phyloP scores from a whole-genome alignment of 208 protist genomes.

The Giardia muris region DNA sequence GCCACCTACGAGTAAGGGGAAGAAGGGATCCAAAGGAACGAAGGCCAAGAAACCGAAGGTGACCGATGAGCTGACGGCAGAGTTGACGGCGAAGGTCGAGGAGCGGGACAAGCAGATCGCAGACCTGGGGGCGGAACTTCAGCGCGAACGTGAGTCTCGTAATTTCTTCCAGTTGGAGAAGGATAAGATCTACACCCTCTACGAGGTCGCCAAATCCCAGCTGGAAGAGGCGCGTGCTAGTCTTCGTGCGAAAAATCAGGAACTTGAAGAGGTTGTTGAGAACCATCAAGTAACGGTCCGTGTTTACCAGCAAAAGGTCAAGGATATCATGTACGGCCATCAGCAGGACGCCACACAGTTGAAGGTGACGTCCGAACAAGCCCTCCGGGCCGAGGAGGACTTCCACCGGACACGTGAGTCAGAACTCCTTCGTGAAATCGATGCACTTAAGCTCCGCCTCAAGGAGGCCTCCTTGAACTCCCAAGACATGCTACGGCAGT shows the following conservation, averaged over 20 bases:
- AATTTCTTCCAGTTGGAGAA: slow-evolving; percentile 83
- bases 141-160: slow-evolving; percentile 64
- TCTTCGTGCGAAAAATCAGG: slow-evolving; percentile 63
- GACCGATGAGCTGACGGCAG: neutral
- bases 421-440: slow-evolving; percentile 62
- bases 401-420: slow-evolving; percentile 61
- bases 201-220: slow-evolving; percentile 69
- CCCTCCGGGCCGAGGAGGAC: slow-evolving; percentile 62
- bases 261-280: slow-evolving; percentile 74
- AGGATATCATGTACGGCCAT: slow-evolving; percentile 76
- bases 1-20: neutral
- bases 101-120: slow-evolving; percentile 7
- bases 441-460: slow-evolving; percentile 62
- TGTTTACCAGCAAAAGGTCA: slow-evolving; percentile 85
- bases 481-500: slow-evolving; percentile 51
- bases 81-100: neutral
- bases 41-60: slow-evolving; percentile 30
- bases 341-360: slow-evolving; percentile 63
- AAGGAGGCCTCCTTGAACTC: slow-evolving; percentile 61
- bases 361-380: slow-evolving; percentile 63
- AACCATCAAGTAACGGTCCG: slow-evolving; percentile 77
- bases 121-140: slow-evolving; percentile 56
- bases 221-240: slow-evolving; percentile 57
- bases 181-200: slow-evolving; percentile 72
- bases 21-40: neutral